A percentile compares a stretch with the other conserved stretches of the same genome.
Conservation (phyloP, 805 yeast genomes). For the Citeromyces matritensis region DNA sequence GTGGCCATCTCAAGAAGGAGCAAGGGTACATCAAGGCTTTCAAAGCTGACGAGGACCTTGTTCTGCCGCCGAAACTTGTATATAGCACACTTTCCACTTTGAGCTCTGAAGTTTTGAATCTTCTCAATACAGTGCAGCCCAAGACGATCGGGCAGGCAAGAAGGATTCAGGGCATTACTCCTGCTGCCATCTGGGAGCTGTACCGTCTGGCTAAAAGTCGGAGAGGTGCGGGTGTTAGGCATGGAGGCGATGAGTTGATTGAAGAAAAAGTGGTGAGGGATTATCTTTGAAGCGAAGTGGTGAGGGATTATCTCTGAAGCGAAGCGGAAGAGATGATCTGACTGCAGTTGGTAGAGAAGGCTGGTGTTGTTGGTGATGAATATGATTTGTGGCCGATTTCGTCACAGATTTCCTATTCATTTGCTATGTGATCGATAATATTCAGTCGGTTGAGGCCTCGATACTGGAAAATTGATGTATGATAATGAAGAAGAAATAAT, state of each 20-base stretch:
- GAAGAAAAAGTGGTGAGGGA: slow-evolving; percentile 2
- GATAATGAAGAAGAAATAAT: no score
- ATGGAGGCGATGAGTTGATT: slow-evolving; percentile 4
- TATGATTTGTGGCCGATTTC: no score
- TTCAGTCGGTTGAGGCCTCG: no score
- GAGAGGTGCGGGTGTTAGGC: slow-evolving; percentile 5
- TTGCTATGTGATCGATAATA: no score
- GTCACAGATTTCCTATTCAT: no score
- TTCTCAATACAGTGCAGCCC: slow-evolving; percentile 67
- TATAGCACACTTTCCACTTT: slow-evolving; percentile 45
- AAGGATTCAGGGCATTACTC: slow-evolving; percentile 88
- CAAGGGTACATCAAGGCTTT: slow-evolving; percentile 59
- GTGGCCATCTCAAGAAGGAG: slow-evolving; percentile 67
- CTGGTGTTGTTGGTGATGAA: no score
- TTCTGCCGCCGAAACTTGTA: slow-evolving; percentile 54
- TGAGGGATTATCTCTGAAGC: no score
- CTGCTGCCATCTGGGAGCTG: slow-evolving; percentile 78
- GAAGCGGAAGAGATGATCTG: no score
- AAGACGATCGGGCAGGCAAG: slow-evolving; percentile 91
- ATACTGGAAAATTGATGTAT: no score
- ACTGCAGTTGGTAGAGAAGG: no score
- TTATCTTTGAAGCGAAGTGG: background rate
- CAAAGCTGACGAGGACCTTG: slow-evolving; percentile 65
- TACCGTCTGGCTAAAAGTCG: slow-evolving; percentile 30
- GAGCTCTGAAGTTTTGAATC: slow-evolving; percentile 60